Evolutionary conservation across 306 rosid species (phyloP), one percentile per base, ranked within the genome.

Genomic region (Fragaria ananassa): DNA sequence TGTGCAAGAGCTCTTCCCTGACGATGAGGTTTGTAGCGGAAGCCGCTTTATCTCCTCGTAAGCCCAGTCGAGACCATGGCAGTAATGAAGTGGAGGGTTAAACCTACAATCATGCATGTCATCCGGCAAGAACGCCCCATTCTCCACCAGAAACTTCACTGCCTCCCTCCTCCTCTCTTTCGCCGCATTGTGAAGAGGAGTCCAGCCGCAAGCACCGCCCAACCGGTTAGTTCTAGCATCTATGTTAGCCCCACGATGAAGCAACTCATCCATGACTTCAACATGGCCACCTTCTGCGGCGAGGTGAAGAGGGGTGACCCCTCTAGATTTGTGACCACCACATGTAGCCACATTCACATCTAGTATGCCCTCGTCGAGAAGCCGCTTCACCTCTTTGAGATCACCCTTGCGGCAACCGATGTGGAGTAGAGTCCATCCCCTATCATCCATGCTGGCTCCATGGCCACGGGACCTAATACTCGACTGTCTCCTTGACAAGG

Each of bases 231-330:
- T 91, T 82, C 96, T 81, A 60, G 98, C 97, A 84, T 94, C 98
- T 78, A 91, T 94, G 72, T 94, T 79, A 41, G 98, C 98, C 49
- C 98, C 97, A 51, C 90, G 97, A 74, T 94, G 96, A 75, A 94
- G 96, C 75, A 94, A 80, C 83, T 81, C 97, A 77, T 91, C 98
- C 98, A 94, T 94, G 68, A 94, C 87, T 35, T 80, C 86, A 39
- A 94, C 85, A 81, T 94, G 98, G 41, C 97, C 97, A 58, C 98
- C 98, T 87, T 94, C 96, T 1, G 97, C 97, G 61, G 98, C 98
- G 74, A 94, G 96, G 86, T 94, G 98, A 67, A 94, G 94, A 72
- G 98, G 94, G 79, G 98, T 93, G 79, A 88, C 83, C 51, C 97
- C 98, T 86, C 91, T 83, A 3, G 90, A 88, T 86, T 93, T 93